Conservation (phyloP, 257 asterid species). For the Capsicum pubescens region DNA sequence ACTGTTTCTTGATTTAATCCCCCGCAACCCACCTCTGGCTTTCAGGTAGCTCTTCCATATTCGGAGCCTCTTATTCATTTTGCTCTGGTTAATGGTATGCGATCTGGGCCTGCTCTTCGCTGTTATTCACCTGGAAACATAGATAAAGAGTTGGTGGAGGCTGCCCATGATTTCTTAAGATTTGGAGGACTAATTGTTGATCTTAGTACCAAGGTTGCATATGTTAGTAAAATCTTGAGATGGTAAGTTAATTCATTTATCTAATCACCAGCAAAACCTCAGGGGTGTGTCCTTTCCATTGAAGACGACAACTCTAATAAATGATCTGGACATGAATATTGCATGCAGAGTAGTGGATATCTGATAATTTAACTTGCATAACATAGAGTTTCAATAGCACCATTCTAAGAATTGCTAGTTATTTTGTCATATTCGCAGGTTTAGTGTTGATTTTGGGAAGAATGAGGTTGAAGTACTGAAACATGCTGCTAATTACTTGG, state of each 20-base stretch:
- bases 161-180: slow-evolving; percentile 65
- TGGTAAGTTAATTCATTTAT: slow-evolving; percentile 53
- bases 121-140: slow-evolving; percentile 82
- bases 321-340: not conserved
- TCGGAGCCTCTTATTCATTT: slow-evolving; percentile 89
- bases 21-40: not conserved
- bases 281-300: not conserved
- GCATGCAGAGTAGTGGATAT: not conserved
- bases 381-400: not conserved
- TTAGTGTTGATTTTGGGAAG: slow-evolving; percentile 76
- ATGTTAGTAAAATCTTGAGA: slow-evolving; percentile 60
- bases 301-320: not conserved
- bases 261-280: not conserved
- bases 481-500: slow-evolving; percentile 82
- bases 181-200: slow-evolving; percentile 69
- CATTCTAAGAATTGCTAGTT: not conserved
- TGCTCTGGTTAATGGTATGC: slow-evolving; percentile 69
- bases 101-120: slow-evolving; percentile 84
- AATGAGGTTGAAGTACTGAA: slow-evolving; percentile 80
- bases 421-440: slow-evolving; percentile 51
- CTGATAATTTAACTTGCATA: not conserved
- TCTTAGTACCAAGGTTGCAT: slow-evolving; percentile 54
- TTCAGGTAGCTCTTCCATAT: slow-evolving; percentile 73
- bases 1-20: slow-evolving; percentile 16
- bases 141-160: slow-evolving; percentile 74